Base-by-base conservation (phyloP, 306 rosid genomes). In the Cucurbita moschata region DNA sequence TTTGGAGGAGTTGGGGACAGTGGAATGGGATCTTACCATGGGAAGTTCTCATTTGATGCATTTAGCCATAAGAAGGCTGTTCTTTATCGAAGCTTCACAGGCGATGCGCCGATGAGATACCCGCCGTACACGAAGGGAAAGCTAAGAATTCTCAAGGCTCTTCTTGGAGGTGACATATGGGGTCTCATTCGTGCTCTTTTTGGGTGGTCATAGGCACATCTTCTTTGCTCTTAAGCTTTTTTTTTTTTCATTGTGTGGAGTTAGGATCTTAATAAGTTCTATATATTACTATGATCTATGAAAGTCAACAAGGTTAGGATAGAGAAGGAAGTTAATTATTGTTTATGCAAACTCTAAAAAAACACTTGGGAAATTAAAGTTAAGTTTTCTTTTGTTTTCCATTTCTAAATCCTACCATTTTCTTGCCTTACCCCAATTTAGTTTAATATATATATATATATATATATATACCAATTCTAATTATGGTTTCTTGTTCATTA, bases 1-100 rank as follows among this genome's bases (percentile, higher is more conserved):
- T 95, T 95, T 81, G 99, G 99, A 50, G 99, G 99, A 84, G 96
- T 95, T 67, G 97, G 96, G 76, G 99, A 95, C 70, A 95, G 99
- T 77, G 99, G 99, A 81, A 76, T 88, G 79, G 99, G 99, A 72
- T 73, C 97, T 66, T 91, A 91, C 82, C 99, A 95, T 70, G 99
- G 99, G 57, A 95, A 95, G 76, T 95, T 91, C 81, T 91, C 99
- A 8, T 95, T 95, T 60, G 99, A 95, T 67, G 89, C 96, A 42
- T 91, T 95, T 73, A 91, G 89, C 85, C 99, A 95, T 80, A 91
- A 95, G 84, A 95, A 95, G 77, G 96, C 89, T 35, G 97, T 95
- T 76, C 74, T 95, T 10, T 95, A 91, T 80, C 97, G 97, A 12
- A 77, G 92, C 50, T 95, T 91, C 39, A 9, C 54, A 0, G 97